Evolutionary conservation across 169 alveolate species (phyloP), one percentile per base, ranked within the genome.

Genomic region (Neospora caninum): DNA sequence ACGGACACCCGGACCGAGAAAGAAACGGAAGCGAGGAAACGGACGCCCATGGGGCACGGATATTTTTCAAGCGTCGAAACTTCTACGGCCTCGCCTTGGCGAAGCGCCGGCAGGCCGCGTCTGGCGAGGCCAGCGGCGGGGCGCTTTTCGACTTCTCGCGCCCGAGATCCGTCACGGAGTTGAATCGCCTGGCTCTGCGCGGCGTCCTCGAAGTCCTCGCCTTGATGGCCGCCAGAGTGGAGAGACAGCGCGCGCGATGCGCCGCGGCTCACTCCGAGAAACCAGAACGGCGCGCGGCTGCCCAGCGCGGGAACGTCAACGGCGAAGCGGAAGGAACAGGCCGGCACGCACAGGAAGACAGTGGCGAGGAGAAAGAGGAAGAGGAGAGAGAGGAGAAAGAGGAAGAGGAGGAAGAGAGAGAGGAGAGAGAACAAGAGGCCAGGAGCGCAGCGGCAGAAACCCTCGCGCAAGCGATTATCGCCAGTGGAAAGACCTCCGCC

Each of bases 161-260:
- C 4, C 43, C n/a, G 38, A 13, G 38, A 38, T 31, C 31, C 7
- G n/a, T 6, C 73, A 64, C 89, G 25, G 89, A 36, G 31, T 9
- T 82, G 41, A 82, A 43, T 41, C 89, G 64, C 54, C 58, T 82
- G 25, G 89, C 89, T 22, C 41, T 82, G 25, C n/a, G 64, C n/a
- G 89, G 53, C 67, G 34, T 82, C 7, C 29, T 82, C 69, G 39
- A 41, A 13, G 64, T 82, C 41, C 69, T 82, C 25, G 18, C 67
- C 34, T 13, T 27, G n/a, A 9, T 67, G 38, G 89, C 67, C n/a
- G 41, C 69, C 53, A 20, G 89, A 9, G 69, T 31, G 1, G 89
- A 36, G 67, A 80, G 49, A 36, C 84, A 34, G 84, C 45, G 49
- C 16, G 70, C 25, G 39, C 16, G 43, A n/a, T 43, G 36, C 39